Evolutionary conservation across 2,329 filamentous ascomycete species (phyloP), one percentile per base, ranked within the genome.

Genomic region (Colletotrichum phormii): DNA sequence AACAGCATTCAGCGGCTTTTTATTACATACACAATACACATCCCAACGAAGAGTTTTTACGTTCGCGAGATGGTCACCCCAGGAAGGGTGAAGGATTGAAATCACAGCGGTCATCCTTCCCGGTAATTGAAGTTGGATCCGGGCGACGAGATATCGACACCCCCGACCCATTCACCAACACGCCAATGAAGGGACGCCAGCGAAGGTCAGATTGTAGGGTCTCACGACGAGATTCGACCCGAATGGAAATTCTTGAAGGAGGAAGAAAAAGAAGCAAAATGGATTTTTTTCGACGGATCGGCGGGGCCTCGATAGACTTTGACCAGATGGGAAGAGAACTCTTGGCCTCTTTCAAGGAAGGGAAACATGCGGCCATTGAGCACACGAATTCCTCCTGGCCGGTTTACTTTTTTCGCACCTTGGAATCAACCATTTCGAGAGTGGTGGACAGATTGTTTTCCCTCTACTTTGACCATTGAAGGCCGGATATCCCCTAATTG

Each of bases 1-100:
- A 63, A 67, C 76, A 77, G 72, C 76, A 78, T 77, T 76, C 71
- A 77, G 64, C 71, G 71, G 55, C 54, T 71, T 73, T 71, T 76
- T 75, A 63, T 77, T 69, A 76, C 71, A 75, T 53, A 74, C 42
- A 64, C 76, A 78, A 62, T 24, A 49, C 58, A 22, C 42, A 73
- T 31, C 77, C 67, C 60, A 33, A 72, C 51, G 66, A 69, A 71
- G 66, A 66, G 73, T 66, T 67, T 67, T 75, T 55, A 68, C 51
- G 61, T 67, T 68, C 74, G 71, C 70, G 61, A 67, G 61, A 71
- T 58, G 62, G 61, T 71, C 59, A 53, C 65, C 64, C 70, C 69
- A 64, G 72, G 69, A 61, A 62, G 69, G 69, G 69, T 64, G 63
- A 37, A 55, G 69, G 64, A 49, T 61, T 60, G 68, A 59, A 42